phyloP scores from a whole-genome alignment of 257 asterid species.

The Nicotiana tabacum region DNA sequence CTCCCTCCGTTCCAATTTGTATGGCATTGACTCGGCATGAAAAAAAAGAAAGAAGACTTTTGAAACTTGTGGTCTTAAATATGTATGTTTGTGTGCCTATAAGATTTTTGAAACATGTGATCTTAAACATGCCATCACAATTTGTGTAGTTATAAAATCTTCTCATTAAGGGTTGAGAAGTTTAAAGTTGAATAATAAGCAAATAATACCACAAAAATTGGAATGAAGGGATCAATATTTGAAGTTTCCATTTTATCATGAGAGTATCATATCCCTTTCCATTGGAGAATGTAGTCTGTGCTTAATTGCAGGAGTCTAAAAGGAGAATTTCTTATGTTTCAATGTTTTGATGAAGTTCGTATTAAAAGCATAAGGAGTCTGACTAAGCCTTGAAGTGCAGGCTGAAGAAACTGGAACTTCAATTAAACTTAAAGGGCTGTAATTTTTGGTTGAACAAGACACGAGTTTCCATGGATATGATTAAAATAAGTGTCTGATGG shows the following conservation, averaged over 20 bases:
- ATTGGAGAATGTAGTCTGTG: background rate
- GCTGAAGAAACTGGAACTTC: background rate
- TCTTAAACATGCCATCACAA: no score
- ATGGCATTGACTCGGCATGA: no score
- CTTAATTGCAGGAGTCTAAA: background rate
- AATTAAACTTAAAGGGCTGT: background rate
- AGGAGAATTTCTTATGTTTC: background rate
- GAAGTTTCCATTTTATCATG: background rate
- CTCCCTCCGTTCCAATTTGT: no score
- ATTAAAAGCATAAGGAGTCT: background rate
- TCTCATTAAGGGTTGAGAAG: no score
- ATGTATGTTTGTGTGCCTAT: no score
- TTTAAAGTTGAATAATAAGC: no score
- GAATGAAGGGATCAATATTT: background rate
- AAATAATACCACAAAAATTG: no score
- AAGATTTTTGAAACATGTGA: no score
- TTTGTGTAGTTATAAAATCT: no score
- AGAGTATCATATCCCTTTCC: background rate
- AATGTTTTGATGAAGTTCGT: background rate
- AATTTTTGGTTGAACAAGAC: background rate
- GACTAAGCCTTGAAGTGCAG: background rate
- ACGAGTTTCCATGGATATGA: background rate
- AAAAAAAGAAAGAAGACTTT: no score
- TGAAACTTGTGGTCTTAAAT: no score
- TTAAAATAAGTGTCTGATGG: background rate